These are phyloP conservation scores for Mycena sanguinolenta DNA, from an alignment of 768 basidiomycete genomes.

Conservation along the genomic window DNA sequence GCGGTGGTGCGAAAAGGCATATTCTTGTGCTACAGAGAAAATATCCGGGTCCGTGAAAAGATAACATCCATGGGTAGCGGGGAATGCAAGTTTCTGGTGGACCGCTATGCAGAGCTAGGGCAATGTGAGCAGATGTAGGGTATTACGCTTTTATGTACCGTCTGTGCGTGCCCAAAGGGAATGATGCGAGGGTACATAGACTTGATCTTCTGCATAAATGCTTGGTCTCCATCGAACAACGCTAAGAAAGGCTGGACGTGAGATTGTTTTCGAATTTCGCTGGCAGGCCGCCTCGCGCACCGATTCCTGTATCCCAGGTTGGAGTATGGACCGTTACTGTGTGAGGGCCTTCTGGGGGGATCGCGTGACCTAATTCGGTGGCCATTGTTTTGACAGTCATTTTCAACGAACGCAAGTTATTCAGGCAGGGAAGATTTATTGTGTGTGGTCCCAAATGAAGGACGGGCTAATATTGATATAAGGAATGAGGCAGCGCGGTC, in stretches of 20 bases:
- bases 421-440: too few species aligned
- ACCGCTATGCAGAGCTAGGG: constrained; percentile 1
- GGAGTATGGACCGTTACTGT: neutral
- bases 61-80: neutral
- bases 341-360: constrained; percentile 4
- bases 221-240: neutral
- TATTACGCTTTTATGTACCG: neutral
- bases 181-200: constrained; percentile 9
- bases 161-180: neutral
- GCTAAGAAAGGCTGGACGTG: too few species aligned
- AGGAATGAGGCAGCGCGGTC: too few species aligned
- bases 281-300: too few species aligned
- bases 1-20: neutral
- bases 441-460: too few species aligned
- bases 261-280: too few species aligned
- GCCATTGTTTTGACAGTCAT: neutral
- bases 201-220: neutral
- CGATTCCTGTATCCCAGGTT: neutral
- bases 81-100: neutral
- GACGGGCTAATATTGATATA: too few species aligned
- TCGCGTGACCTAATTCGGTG: constrained; percentile 1
- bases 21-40: neutral
- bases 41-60: neutral
- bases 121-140: neutral
- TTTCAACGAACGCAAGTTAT: neutral